Base-by-base conservation (phyloP, 116 monocot species). In the Zostera marina region DNA sequence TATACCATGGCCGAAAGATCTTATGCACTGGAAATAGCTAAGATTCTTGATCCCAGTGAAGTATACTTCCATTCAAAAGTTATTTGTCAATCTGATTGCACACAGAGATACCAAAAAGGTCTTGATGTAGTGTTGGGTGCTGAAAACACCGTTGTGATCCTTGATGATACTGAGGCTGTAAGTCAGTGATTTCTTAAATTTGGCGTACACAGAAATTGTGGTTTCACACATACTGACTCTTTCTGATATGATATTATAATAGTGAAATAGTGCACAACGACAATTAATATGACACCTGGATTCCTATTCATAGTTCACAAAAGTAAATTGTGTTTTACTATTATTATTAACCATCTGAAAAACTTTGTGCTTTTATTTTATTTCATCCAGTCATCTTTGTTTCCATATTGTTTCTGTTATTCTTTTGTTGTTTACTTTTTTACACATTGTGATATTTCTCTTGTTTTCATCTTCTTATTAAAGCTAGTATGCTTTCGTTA, bases 41-140 rank as follows among this genome's bases (percentile, higher is more conserved):
- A 77, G 47, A 72, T 88, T 63, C 76, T 94, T 53, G 88, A 94
- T 61, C 94, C 88, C 41, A 68, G 20, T 38, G 66, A 61, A 47
- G 47, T 69, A 4, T 88, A 88, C 61, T 94, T 94, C 58, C 53
- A 70, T 56, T 82, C 81, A 1, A 88, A 80, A 69, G 72, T 94
- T 14, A 94, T 94, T 46, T 77, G 79, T 23, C 84, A 88, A 70
- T 53, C 77, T 60, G 88, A 94, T 68, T 85, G 82, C 53, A 94
- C 85, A 8, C 73, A 75, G 42, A 61, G 74, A 55, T 64, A 85
- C 67, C 77, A 80, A 61, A 94, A 94, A 62, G 94, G 94, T 42
- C 85, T 94, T 62, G 94, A 94, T 80, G 82, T 88, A 44, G 74
- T 94, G n/a, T 55, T 94, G 13, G 88, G 88, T 58, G 88, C 74